These are phyloP conservation scores for Rossbeevera mucosa DNA, from an alignment of 768 basidiomycete species.

Conservation along the genomic window DNA sequence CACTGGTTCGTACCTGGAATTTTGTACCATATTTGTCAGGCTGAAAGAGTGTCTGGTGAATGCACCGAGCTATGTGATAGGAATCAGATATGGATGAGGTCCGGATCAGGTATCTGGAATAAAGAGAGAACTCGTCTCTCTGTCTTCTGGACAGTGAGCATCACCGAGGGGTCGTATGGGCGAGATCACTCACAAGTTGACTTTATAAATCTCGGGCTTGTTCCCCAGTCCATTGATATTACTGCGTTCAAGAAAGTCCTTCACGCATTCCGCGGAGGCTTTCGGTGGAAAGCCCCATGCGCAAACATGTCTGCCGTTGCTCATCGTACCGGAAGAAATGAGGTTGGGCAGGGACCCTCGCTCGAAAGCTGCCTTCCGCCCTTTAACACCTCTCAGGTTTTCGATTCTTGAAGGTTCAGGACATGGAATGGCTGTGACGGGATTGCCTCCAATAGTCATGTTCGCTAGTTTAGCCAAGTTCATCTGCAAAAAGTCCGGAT, in stretches of 20 bases:
- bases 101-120: conserved; percentile 53
- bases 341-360: conserved; percentile 33
- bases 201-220: conserved; percentile 44
- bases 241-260: conserved; percentile 40
- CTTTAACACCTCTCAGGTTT: conserved; percentile 37
- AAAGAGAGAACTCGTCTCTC: conserved; percentile 37
- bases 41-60: conserved; percentile 55
- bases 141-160: conserved; percentile 28
- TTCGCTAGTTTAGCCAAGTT: conserved; percentile 42
- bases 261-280: conserved; percentile 33
- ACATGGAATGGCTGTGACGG: conserved; percentile 34
- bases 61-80: conserved; percentile 55
- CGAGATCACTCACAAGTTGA: conserved; percentile 42
- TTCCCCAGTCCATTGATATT: conserved; percentile 39
- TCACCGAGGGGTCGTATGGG: too few species aligned
- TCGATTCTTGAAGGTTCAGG: conserved; percentile 21
- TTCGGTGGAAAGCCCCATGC: conserved; percentile 59
- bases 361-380: conserved; percentile 36
- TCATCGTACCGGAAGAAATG: conserved; percentile 52
- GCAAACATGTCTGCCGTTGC: conserved; percentile 51
- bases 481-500: conserved; percentile 39
- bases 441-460: conserved; percentile 43
- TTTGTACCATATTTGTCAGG: conserved; percentile 34
- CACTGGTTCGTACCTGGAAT: conserved; percentile 44
- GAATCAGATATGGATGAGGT: conserved; percentile 60